Percentiles rank a stretch among this genome's conserved stretches.
Conservation (phyloP, 106 monocot genomes). For the Platanthera guangdongensis region DNA sequence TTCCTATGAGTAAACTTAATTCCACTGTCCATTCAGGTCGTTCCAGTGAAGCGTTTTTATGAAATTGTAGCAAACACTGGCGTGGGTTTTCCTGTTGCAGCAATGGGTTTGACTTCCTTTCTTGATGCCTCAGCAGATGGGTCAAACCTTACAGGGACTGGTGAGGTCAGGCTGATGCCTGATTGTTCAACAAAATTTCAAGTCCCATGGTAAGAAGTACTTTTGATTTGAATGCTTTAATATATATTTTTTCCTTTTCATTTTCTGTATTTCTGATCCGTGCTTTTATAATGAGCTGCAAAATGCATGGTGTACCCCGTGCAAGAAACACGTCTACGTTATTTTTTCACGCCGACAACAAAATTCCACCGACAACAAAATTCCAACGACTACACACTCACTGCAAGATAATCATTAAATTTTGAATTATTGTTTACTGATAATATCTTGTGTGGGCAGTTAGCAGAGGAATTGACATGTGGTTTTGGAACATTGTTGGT, state of each 20-base stretch:
- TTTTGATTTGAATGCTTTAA: neutral
- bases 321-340: no score
- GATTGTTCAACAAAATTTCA: slow-evolving; percentile 62
- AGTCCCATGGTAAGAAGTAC: slow-evolving; percentile 68
- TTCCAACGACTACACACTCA: no score
- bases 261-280: neutral
- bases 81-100: slow-evolving; percentile 66
- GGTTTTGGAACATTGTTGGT: no score
- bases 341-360: no score
- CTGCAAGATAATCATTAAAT: no score
- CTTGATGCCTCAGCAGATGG: slow-evolving; percentile 65
- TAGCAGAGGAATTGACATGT: no score
- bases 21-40: slow-evolving; percentile 36
- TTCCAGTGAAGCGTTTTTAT: slow-evolving; percentile 75
- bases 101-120: slow-evolving; percentile 79
- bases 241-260: neutral
- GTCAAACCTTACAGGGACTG: slow-evolving; percentile 56
- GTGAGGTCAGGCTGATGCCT: slow-evolving; percentile 89
- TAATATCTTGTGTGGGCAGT: no score
- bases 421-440: no score
- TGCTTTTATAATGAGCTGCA: no score
- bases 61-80: slow-evolving; percentile 63
- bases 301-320: no score
- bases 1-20: slow-evolving; percentile 4
- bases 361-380: no score